A percentile compares a stretch with the other conserved stretches of the same genome.
phyloP scores from a whole-genome alignment of 768 basidiomycete species.

The Termitomyces titanicus region DNA sequence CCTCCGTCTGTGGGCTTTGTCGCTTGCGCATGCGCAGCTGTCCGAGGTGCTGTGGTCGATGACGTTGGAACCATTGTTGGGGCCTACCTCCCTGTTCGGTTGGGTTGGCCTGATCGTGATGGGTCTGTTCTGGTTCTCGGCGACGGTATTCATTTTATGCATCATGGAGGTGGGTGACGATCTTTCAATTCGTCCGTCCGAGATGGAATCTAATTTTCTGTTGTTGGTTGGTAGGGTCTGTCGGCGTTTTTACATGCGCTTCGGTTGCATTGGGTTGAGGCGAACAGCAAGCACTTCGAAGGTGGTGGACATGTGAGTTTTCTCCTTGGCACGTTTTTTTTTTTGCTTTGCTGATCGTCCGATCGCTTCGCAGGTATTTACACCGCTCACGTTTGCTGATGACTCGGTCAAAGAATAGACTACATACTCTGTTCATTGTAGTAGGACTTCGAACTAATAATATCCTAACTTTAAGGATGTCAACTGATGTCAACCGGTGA shows the following conservation, averaged over 20 bases:
- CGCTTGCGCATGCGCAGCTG: constrained; percentile 95
- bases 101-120: constrained; percentile 46
- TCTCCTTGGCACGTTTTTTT: constrained; percentile 13
- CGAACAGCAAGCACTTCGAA: constrained; percentile 94
- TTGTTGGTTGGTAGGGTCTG: constrained; percentile 56
- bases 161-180: constrained; percentile 83
- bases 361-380: constrained; percentile 36
- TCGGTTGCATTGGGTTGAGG: constrained; percentile 97
- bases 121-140: constrained; percentile 69
- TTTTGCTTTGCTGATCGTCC: constrained; percentile 11
- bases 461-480: too few relatives aligned
- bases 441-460: not conserved
- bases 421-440: not conserved
- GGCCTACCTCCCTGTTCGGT: constrained; percentile 63
- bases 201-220: constrained; percentile 3
- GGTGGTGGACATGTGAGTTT: constrained; percentile 76
- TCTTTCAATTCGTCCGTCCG: constrained; percentile 13
- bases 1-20: constrained; percentile 95
- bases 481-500: too few relatives aligned
- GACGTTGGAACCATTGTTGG: constrained; percentile 67
- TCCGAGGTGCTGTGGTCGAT: constrained; percentile 92
- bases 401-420: constrained; percentile 33
- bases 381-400: constrained; percentile 45
- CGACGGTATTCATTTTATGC: constrained; percentile 80
- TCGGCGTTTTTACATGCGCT: constrained; percentile 96